phyloP scores from a whole-genome alignment of 805 yeast genomes.

The Wickerhamomyces queroliae region DNA sequence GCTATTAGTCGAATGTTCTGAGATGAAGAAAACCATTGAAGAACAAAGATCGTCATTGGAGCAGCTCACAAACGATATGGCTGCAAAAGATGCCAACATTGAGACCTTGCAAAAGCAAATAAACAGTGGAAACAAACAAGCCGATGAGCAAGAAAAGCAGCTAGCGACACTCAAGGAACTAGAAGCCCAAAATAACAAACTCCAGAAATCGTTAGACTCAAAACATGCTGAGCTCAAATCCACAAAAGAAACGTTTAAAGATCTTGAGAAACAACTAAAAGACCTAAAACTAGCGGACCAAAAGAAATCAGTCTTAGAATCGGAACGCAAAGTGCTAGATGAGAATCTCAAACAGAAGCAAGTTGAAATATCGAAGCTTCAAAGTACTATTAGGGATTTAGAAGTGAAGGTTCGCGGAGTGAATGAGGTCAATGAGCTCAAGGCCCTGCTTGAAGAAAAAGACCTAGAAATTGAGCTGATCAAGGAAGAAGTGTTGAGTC shows the following conservation, averaged over 20 bases:
- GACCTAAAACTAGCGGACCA: background rate
- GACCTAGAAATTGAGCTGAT: constrained; percentile 18
- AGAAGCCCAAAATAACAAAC: background rate
- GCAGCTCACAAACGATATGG: too few species aligned
- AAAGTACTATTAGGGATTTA: background rate
- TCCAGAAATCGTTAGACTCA: background rate
- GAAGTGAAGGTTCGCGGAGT: constrained; percentile 14
- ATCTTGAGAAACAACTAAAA: background rate
- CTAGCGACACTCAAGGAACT: background rate
- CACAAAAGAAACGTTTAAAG: background rate
- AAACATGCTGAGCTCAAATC: background rate
- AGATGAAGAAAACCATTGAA: too few species aligned
- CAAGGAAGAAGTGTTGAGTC: constrained; percentile 15
- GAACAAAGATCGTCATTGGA: too few species aligned
- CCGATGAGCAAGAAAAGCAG: background rate
- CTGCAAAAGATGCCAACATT: too few species aligned
- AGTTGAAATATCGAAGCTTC: constrained; percentile 5
- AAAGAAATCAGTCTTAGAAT: background rate
- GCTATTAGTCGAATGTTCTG: too few species aligned
- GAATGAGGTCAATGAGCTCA: background rate
- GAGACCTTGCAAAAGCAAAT: too few species aligned
- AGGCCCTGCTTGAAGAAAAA: constrained; percentile 15
- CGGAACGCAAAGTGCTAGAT: background rate
- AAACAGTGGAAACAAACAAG: too few species aligned
- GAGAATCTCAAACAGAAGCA: constrained; percentile 1